These are phyloP conservation scores for Erigeron philadelphicus DNA, from an alignment of 140 eudicot genomes.

Conservation along the genomic window DNA sequence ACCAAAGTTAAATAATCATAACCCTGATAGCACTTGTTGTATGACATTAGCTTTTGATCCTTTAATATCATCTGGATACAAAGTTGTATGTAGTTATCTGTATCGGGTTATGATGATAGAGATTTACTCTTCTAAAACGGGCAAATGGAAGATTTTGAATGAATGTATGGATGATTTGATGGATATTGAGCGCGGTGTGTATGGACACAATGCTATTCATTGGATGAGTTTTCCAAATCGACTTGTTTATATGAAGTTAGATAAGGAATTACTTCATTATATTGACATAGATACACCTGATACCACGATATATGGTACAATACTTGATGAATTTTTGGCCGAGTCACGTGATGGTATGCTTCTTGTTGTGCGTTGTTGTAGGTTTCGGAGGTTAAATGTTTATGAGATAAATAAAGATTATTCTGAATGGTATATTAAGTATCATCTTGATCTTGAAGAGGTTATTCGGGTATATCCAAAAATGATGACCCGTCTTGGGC, in stretches of 20 bases:
- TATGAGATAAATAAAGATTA: slow-evolving; percentile 40
- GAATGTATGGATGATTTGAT: slow-evolving; percentile 27
- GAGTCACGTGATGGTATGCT: slow-evolving; percentile 36
- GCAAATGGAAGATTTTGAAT: slow-evolving; percentile 25
- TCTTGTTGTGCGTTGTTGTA: slow-evolving; percentile 31
- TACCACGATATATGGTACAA: slow-evolving; percentile 29
- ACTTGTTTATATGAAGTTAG: slow-evolving; percentile 32
- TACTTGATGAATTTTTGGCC: slow-evolving; percentile 25
- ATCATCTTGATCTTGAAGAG: slow-evolving; percentile 37
- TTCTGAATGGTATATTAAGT: slow-evolving; percentile 38
- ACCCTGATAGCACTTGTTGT: slow-evolving; percentile 16
- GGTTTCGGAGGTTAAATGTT: slow-evolving; percentile 34
- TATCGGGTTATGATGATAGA: slow-evolving; percentile 21
- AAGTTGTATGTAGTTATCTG: slow-evolving; percentile 33
- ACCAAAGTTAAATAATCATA: slow-evolving; percentile 18
- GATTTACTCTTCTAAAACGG: slow-evolving; percentile 35
- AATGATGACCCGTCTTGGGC: slow-evolving; percentile 29
- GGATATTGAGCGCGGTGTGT: slow-evolving; percentile 34
- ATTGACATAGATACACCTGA: slow-evolving; percentile 33
- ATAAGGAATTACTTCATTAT: slow-evolving; percentile 20
- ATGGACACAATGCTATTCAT: slow-evolving; percentile 32
- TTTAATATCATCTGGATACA: slow-evolving; percentile 27
- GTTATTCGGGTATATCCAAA: slow-evolving; percentile 29
- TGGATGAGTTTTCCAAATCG: slow-evolving; percentile 37
- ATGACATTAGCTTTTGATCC: slow-evolving; percentile 45